A percentile compares a stretch with the other conserved stretches of the same genome.
These are phyloP conservation scores for Copromyces sp. DNA, from an alignment of 495 filamentous ascomycete species.

Conservation along the genomic window DNA sequence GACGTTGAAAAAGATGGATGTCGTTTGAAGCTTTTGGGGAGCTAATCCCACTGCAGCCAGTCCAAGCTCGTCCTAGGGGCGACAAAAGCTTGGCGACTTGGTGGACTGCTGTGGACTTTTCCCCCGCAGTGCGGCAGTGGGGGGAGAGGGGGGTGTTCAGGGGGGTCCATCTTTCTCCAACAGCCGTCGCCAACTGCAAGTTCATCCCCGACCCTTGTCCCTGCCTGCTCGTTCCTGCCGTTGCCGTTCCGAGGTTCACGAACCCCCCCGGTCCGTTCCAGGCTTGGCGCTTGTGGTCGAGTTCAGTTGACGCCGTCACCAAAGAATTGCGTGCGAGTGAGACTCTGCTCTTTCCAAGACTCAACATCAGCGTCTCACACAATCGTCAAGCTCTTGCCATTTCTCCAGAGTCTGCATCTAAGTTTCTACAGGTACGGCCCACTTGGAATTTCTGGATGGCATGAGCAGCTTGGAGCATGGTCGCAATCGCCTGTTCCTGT, in stretches of 20 bases:
- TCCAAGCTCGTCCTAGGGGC: neutral
- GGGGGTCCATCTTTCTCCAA: neutral
- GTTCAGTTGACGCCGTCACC: neutral
- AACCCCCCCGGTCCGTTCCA: neutral
- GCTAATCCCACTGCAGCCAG: neutral
- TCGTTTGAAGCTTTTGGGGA: neutral
- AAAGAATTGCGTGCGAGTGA: neutral
- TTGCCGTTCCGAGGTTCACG: constrained; percentile 10
- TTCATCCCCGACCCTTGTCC: constrained; percentile 4
- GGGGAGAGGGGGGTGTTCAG: neutral
- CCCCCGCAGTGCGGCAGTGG: neutral
- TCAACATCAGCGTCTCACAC: neutral
- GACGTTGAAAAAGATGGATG: neutral
- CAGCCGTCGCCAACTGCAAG: constrained; percentile 6
- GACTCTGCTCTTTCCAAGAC: neutral
- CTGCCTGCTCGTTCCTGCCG: neutral
- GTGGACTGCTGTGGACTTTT: neutral
- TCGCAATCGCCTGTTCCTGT: neutral
- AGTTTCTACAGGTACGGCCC: neutral
- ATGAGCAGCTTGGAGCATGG: neutral
- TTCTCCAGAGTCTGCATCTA: neutral
- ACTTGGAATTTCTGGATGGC: neutral
- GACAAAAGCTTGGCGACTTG: neutral
- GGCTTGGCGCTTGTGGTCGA: neutral
- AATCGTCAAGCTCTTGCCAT: neutral